Conservation (phyloP, 2,329 filamentous ascomycete genomes). For the Diaporthe sp. region DNA sequence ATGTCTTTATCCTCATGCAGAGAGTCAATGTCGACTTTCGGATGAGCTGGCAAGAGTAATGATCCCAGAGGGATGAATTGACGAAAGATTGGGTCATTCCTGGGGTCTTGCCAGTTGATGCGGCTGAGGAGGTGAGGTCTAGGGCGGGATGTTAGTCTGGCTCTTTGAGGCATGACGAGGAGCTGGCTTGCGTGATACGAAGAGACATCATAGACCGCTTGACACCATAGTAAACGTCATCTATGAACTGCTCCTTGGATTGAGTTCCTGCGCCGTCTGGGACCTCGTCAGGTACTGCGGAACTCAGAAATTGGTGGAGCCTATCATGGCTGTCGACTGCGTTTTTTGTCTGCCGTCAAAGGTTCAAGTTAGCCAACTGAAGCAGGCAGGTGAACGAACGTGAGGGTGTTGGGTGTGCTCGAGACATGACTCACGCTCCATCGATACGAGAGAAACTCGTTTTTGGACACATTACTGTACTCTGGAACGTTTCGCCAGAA, state of each 20-base stretch:
- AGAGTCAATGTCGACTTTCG: conserved; percentile 64
- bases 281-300: conserved; percentile 61
- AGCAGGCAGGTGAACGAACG: too few species aligned
- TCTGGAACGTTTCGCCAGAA: conserved; percentile 63
- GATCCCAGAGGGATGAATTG: conserved; percentile 71
- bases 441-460: conserved; percentile 62
- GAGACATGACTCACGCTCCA: conserved; percentile 61
- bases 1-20: conserved; percentile 67
- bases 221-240: conserved; percentile 64
- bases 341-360: conserved; percentile 43
- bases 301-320: conserved; percentile 59
- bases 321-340: conserved; percentile 59
- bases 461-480: conserved; percentile 58
- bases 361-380: neutral
- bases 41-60: conserved; percentile 63
- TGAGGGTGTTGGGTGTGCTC: too few species aligned
- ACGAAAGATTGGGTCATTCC: conserved; percentile 67
- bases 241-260: conserved; percentile 63
- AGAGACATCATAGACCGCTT: conserved; percentile 68
- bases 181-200: conserved; percentile 58
- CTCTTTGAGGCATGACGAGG: neutral
- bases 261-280: conserved; percentile 50
- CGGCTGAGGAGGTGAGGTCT: conserved; percentile 68
- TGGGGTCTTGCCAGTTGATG: conserved; percentile 68
- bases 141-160: conserved; percentile 11